Evolutionary conservation across 2,329 filamentous ascomycete genomes (phyloP).

Genomic region (Verticillium albo-atrum): DNA sequence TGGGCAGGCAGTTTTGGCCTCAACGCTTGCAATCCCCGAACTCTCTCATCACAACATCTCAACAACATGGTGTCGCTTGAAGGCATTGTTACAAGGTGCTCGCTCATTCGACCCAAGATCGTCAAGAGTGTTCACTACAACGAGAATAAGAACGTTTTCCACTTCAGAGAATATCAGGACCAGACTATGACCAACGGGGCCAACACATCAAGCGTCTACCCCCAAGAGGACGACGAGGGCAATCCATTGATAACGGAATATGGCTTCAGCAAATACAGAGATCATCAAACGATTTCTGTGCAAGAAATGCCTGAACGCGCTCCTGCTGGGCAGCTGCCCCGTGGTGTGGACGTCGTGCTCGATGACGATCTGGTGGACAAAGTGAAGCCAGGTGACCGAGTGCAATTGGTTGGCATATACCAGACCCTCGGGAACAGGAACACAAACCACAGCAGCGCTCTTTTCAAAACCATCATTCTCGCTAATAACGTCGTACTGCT

Average conservation of each 20-base stretch:
- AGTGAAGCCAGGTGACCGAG: slow-evolving; percentile 91
- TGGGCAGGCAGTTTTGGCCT: slow-evolving; percentile 95
- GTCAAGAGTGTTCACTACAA: slow-evolving; percentile 97
- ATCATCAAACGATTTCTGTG: slow-evolving; percentile 96
- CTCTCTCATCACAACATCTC: slow-evolving; percentile 80
- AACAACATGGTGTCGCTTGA: slow-evolving; percentile 98
- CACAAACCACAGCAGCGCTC: slow-evolving; percentile 80
- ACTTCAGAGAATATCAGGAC: slow-evolving; percentile 86
- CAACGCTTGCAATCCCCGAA: slow-evolving; percentile 90
- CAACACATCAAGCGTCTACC: slow-evolving; percentile 88
- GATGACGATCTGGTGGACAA: slow-evolving; percentile 95
- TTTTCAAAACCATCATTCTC: slow-evolving; percentile 90
- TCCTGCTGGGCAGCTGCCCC: slow-evolving; percentile 89
- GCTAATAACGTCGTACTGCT: slow-evolving; percentile 94
- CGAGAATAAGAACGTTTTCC: slow-evolving; percentile 79
- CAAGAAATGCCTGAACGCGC: slow-evolving; percentile 99
- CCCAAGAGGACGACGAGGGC: slow-evolving; percentile 86
- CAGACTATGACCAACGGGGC: slow-evolving; percentile 95
- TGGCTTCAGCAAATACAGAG: slow-evolving; percentile 89
- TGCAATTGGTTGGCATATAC: slow-evolving; percentile 96
- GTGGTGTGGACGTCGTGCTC: slow-evolving; percentile 92
- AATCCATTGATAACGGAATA: slow-evolving; percentile 94
- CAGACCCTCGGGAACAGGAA: slow-evolving; percentile 93
- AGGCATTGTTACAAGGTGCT: slow-evolving; percentile 95
- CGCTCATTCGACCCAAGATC: slow-evolving; percentile 92